Evolutionary conservation across 768 basidiomycete species (phyloP).

Genomic region (Suillus tomentosus): DNA sequence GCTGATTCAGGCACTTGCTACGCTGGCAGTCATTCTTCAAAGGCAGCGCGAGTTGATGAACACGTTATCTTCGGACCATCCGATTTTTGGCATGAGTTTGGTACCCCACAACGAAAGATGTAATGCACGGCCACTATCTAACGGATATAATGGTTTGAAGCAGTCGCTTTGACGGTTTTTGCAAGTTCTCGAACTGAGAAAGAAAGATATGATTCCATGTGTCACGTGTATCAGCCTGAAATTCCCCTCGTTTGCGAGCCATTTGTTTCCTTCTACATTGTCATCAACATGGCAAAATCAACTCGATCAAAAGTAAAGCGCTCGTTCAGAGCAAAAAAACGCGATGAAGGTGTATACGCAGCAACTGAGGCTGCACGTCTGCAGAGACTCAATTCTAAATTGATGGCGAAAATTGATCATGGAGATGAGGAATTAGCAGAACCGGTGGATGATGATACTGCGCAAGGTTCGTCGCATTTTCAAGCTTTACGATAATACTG

Average conservation of each 20-base stretch:
- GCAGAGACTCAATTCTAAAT: slow-evolving; percentile 68
- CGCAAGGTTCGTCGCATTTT: slow-evolving; percentile 59
- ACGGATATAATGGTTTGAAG: neutral
- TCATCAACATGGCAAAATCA: slow-evolving; percentile 73
- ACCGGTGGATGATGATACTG: slow-evolving; percentile 26
- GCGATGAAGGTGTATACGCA: slow-evolving; percentile 73
- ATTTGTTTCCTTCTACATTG: neutral
- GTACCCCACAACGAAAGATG: neutral
- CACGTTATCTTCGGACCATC: neutral
- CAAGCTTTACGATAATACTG: slow-evolving; percentile 16
- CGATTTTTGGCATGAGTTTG: neutral
- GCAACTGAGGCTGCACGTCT: slow-evolving; percentile 77
- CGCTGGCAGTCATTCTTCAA: neutral
- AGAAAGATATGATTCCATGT: neutral
- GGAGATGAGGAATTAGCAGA: slow-evolving; percentile 32
- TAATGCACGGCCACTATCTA: neutral
- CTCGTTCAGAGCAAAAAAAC: slow-evolving; percentile 74
- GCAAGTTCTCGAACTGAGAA: neutral
- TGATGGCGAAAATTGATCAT: slow-evolving; percentile 46
- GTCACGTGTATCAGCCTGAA: slow-evolving; percentile 1
- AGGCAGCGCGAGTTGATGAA: neutral
- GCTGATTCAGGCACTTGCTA: neutral
- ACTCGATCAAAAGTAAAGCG: slow-evolving; percentile 82
- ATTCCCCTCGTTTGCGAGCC: neutral
- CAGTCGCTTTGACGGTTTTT: neutral